These are phyloP conservation scores for Chenopodium formosanum DNA, from an alignment of 148 eudicot species.

Conservation along the genomic window DNA sequence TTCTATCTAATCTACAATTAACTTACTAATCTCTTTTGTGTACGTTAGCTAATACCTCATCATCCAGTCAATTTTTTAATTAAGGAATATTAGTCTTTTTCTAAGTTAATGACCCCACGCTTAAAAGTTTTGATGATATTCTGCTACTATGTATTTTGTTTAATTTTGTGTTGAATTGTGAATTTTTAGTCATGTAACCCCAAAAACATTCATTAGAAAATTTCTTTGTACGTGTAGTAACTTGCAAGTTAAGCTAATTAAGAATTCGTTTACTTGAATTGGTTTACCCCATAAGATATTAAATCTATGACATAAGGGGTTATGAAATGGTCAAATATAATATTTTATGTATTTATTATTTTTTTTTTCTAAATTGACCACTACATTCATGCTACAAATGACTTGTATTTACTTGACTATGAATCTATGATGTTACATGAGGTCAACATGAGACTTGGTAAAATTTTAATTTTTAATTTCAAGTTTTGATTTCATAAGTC, in stretches of 20 bases:
- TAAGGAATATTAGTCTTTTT: background rate
- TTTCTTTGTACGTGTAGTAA: background rate
- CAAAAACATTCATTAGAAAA: background rate
- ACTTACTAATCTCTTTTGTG: slow-evolving; percentile 12
- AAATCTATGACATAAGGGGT: slow-evolving; percentile 4
- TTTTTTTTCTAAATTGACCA: background rate
- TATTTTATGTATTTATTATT: too few relatives aligned
- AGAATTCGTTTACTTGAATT: background rate
- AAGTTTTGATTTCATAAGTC: background rate
- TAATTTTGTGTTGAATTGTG: background rate
- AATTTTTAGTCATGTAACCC: background rate
- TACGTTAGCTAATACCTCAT: slow-evolving; percentile 34
- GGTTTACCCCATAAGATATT: too few relatives aligned
- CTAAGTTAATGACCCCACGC: background rate
- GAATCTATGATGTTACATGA: background rate
- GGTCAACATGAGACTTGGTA: background rate
- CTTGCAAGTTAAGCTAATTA: slow-evolving; percentile 24
- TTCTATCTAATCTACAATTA: background rate
- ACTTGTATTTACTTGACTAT: background rate
- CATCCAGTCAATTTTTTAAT: background rate
- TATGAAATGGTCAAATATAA: slow-evolving; percentile 3
- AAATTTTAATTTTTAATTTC: background rate
- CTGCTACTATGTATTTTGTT: background rate
- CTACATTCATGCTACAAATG: background rate
- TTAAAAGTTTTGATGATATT: background rate